These are phyloP conservation scores for Avicennia marina DNA, from an alignment of 257 asterid genomes.

Conservation along the genomic window DNA sequence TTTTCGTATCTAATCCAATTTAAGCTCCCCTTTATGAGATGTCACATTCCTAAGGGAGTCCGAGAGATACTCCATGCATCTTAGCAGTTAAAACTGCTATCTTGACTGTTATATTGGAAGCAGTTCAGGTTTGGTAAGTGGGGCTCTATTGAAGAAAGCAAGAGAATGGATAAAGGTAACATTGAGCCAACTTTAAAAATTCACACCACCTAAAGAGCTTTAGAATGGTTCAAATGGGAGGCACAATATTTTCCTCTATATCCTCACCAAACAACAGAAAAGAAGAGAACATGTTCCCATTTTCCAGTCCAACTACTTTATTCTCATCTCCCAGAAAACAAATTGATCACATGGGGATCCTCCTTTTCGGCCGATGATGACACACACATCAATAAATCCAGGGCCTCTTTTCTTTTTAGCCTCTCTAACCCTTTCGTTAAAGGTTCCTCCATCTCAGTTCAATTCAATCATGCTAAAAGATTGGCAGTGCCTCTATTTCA, in stretches of 20 bases:
- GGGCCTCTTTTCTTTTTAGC: slow-evolving; percentile 13
- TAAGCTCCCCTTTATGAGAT: slow-evolving; percentile 11
- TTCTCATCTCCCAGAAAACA: too few species aligned
- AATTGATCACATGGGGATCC: too few species aligned
- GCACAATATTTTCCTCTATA: too few species aligned
- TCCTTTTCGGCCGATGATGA: slow-evolving; percentile 2
- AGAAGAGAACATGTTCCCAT: slow-evolving; percentile 1
- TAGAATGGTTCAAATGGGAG: too few species aligned
- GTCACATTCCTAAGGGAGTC: slow-evolving; percentile 16
- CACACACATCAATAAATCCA: slow-evolving; percentile 15
- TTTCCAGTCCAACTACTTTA: slow-evolving; percentile 1
- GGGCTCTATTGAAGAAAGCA: slow-evolving; percentile 16
- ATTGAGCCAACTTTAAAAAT: not conserved
- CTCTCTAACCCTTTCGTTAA: slow-evolving; percentile 15
- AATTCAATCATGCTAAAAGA: slow-evolving; percentile 22
- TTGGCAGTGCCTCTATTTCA: slow-evolving; percentile 18
- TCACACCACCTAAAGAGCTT: slow-evolving; percentile 6
- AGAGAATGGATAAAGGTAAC: not conserved
- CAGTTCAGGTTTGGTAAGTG: slow-evolving; percentile 20
- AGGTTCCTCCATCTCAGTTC: slow-evolving; percentile 16
- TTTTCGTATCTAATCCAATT: slow-evolving; percentile 20
- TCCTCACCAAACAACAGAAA: not conserved
- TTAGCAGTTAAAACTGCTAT: slow-evolving; percentile 36
- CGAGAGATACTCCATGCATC: slow-evolving; percentile 27
- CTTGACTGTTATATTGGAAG: slow-evolving; percentile 10